Evolutionary conservation across 2,329 filamentous ascomycete species (phyloP), one percentile per base, ranked within the genome.

Genomic region (Hirsutella minnesotensis): DNA sequence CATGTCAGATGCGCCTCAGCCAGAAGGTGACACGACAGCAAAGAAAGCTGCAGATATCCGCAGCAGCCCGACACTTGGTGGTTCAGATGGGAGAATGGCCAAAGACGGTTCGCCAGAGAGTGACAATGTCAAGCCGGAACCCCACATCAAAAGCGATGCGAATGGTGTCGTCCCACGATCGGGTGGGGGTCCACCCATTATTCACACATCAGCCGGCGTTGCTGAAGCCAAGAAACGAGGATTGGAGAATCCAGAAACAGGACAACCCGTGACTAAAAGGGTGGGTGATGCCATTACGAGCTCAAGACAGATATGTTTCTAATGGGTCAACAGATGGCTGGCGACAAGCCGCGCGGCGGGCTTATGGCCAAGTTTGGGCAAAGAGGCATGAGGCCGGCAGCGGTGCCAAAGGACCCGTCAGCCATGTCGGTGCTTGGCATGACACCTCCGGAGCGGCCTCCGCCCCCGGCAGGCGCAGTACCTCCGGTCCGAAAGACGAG

Each of bases 341-440:
- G 46, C 45, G 56, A 56, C 43, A 57, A 46, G 38, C 40, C 54
- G 18, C 57, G 61, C 31, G 52, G 56, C 22, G 57, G 59, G 2
- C 49, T 65, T 2, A 51, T 59, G 53, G 53, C 57, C 49, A 65
- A 65, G 43, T 65, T 65, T 46, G 56, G 56, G 18, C 52, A 55
- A 41, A 63, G 53, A 44, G 51, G 57, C 13, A 50, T 41, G 40
- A 48, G 52, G 33, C 51, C 51, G 9, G 46, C 51, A 4, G 56
- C 56, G 43, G 50, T 53, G n/a, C 60, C 62, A n/a, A 59, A 56
- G 22, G 72, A 75, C 42, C 71, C 71, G 2, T 71, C 71, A 2
- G 72, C 70, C 16, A 70, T 74, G 68, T 65, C 69, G 44, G 66
- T 70, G 18, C 58, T 75, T 38, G 70, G 70, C 7, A 55, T 75